Base-by-base conservation (phyloP, 495 filamentous ascomycete species). In the Pseudoneurospora amorphoporcata region DNA sequence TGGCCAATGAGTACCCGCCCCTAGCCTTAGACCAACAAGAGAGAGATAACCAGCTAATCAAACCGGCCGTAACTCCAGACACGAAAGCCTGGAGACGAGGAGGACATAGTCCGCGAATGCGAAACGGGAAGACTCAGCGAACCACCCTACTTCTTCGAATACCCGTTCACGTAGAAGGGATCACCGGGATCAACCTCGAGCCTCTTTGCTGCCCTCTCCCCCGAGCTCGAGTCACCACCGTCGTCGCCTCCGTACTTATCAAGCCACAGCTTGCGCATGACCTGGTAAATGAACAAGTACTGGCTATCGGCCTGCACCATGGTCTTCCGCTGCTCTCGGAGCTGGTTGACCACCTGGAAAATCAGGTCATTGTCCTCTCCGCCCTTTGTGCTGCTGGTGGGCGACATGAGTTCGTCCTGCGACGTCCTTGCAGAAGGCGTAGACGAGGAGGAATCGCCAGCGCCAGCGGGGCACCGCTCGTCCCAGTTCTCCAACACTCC, bases 231-330 rank as follows among this genome's bases (percentile, higher is more conserved):
- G 47, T 79, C 74, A 38, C 79, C 77, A 38, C 74, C 78, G 2
- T 37, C 68, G 1, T 19, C 69, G 3, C 77, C 74, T 23, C 79
- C 81, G 70, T 89, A 87, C 78, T 87, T 91, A 40, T 88, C 79
- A 69, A 87, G 81, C 79, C 91, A 92, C 75, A 90, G 83, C 79
- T 94, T 92, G 65, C 88, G 86, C 71, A 98, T 76, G 0, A 97
- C 93, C 76, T 93, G 89, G 82, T 99, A 98, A 58, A 99, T 87
- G 78, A 99, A 98, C 19, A 87, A 80, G 77, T 93, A 93, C 81
- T 99, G 96, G 75, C 86, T 80, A 77, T 94, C 92, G 39, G 91
- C 91, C 81, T 98, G 95, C 4, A 99, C 96, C 96, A 98, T 99
- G 79, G 90, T 92, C 88, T 93, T 92, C 43, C 96, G 86, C 83